Evolutionary conservation across 1,284 basidiomycete genomes (phyloP).

Genomic region (Pisolithus thermaeus): DNA sequence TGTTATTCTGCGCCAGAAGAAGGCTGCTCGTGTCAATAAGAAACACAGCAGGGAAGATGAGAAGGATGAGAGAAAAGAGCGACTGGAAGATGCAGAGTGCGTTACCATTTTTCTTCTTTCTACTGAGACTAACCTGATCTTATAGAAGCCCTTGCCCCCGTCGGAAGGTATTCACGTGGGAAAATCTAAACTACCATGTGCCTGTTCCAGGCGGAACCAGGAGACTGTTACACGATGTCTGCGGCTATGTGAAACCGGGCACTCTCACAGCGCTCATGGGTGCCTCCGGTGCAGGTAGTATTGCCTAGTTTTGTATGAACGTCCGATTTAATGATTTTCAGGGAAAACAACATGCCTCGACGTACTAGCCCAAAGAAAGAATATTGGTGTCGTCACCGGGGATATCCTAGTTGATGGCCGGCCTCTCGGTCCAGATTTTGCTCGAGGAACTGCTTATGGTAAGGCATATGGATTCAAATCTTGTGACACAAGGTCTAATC

Average conservation of each 20-base stretch:
- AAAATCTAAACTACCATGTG: constrained; percentile 67
- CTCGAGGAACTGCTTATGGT: constrained; percentile 74
- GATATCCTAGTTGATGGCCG: constrained; percentile 79
- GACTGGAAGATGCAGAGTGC: constrained; percentile 18
- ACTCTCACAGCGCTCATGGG: constrained; percentile 78
- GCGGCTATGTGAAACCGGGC: constrained; percentile 83
- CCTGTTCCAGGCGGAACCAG: constrained; percentile 65
- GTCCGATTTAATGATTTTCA: constrained; percentile 14
- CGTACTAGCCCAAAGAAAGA: constrained; percentile 84
- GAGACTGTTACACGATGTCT: constrained; percentile 78
- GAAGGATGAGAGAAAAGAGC: constrained; percentile 16
- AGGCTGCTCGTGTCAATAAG: constrained; percentile 23
- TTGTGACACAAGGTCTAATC: constrained; percentile 8
- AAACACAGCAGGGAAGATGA: constrained; percentile 24
- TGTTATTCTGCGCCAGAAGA: constrained; percentile 50
- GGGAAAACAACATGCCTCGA: constrained; percentile 80
- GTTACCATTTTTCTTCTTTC: not conserved
- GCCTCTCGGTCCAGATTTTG: constrained; percentile 69
- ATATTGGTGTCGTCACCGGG: constrained; percentile 79
- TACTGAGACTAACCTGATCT: constrained; percentile 3
- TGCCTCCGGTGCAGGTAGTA: constrained; percentile 62
- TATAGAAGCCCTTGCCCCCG: constrained; percentile 19
- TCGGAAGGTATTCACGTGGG: constrained; percentile 64
- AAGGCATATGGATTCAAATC: constrained; percentile 18
- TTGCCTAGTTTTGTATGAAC: constrained; percentile 9